phyloP scores from a whole-genome alignment of 257 asterid species.

The Perilla frutescens region DNA sequence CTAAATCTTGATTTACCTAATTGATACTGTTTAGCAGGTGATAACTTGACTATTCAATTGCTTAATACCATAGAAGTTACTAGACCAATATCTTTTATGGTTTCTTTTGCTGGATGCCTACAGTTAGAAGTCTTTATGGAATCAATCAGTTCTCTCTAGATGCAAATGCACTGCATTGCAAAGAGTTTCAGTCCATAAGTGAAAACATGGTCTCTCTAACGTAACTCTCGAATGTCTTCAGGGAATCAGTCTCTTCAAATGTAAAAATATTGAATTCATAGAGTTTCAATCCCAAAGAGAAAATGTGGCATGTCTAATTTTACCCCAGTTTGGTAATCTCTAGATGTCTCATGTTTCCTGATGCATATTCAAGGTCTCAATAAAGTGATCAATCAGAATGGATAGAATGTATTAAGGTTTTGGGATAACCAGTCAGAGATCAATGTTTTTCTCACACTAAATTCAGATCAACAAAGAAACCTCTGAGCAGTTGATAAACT shows the following conservation, averaged over 20 bases:
- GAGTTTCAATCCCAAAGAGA: not conserved
- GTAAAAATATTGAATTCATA: not conserved
- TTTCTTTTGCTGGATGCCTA: conserved; percentile 1
- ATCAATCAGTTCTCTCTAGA: conserved; percentile 23
- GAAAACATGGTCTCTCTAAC: conserved; percentile 5
- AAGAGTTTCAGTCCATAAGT: not conserved
- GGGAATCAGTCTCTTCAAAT: not conserved
- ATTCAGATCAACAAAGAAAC: no score
- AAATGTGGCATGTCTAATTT: not conserved
- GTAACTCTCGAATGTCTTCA: conserved; percentile 3
- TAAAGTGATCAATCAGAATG: no score
- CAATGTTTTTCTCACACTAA: no score
- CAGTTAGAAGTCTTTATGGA: conserved; percentile 13
- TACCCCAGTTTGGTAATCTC: no score
- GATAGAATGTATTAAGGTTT: no score
- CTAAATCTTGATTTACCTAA: conserved; percentile 49
- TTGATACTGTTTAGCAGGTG: conserved; percentile 14
- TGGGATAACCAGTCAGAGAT: no score
- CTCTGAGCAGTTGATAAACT: no score
- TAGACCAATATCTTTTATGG: conserved; percentile 11
- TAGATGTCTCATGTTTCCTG: no score
- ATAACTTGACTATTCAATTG: not conserved
- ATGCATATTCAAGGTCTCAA: no score
- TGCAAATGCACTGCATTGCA: not conserved
- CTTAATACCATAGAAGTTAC: conserved; percentile 1